These are phyloP conservation scores for Coniochaeta hoffmannii DNA, from an alignment of 2,329 filamentous ascomycete species.

Conservation along the genomic window DNA sequence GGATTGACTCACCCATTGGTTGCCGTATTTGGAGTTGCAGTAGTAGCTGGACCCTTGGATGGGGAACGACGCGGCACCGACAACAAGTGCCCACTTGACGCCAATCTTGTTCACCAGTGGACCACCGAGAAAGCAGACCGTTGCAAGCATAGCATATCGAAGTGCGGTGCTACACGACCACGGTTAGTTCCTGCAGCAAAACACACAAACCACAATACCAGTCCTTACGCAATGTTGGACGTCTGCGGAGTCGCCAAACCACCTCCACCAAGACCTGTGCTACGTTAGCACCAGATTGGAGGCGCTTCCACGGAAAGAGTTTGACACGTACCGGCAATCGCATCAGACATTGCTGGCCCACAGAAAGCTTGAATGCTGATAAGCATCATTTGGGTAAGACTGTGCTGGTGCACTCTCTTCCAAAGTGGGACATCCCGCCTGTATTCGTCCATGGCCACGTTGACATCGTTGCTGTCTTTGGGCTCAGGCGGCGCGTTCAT, in stretches of 20 bases:
- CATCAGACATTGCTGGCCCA: slow-evolving; percentile 31
- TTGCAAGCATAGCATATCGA: slow-evolving; percentile 6
- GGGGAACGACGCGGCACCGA: slow-evolving; percentile 33
- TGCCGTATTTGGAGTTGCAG: slow-evolving; percentile 39
- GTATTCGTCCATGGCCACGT: slow-evolving; percentile 27
- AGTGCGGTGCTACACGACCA: not conserved
- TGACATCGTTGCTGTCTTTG: slow-evolving; percentile 4
- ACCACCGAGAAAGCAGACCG: slow-evolving; percentile 33
- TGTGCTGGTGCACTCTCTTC: slow-evolving; percentile 37
- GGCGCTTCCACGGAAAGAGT: not conserved
- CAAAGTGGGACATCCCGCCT: slow-evolving; percentile 24
- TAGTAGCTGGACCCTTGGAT: slow-evolving; percentile 39
- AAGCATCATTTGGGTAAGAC: slow-evolving; percentile 40
- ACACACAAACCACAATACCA: slow-evolving; percentile 10
- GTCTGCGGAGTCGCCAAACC: slow-evolving; percentile 35
- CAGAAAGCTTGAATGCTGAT: slow-evolving; percentile 37
- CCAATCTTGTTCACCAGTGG: slow-evolving; percentile 38
- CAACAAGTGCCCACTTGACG: slow-evolving; percentile 36
- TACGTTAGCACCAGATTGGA: not conserved
- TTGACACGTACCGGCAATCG: slow-evolving; percentile 24
- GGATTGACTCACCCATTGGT: slow-evolving; percentile 31
- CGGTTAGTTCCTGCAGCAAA: not conserved
- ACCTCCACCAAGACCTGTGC: slow-evolving; percentile 30
- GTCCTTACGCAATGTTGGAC: slow-evolving; percentile 29
- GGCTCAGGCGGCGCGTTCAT: slow-evolving; percentile 6